A percentile compares a stretch with the other conserved stretches of the same genome.
Conservation (phyloP, 2,329 filamentous ascomycete species). For the Coniochaeta sp. region DNA sequence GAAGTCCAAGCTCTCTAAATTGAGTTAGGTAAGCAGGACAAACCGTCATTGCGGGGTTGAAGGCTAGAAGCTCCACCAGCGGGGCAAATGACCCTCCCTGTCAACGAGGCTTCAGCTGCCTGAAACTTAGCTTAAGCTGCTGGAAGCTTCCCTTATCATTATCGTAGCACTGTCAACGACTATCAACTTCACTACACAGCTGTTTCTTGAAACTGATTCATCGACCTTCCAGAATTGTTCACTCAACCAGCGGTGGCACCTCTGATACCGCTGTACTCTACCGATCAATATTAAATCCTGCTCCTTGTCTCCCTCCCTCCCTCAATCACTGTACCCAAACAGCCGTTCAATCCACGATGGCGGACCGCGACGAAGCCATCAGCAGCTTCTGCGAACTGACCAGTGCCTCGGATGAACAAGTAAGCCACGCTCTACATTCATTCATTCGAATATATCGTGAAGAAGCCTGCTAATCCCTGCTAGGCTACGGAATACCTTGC, state of each 20-base stretch:
- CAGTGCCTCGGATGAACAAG: slow-evolving; percentile 39
- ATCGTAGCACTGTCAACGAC: neutral
- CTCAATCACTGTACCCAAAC: no score
- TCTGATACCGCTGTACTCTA: neutral
- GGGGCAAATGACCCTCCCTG: neutral
- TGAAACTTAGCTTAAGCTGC: neutral
- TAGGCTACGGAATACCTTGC: slow-evolving; percentile 59
- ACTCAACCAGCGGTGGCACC: neutral
- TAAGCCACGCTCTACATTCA: slow-evolving; percentile 18
- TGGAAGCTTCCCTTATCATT: neutral
- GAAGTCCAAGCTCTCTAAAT: neutral
- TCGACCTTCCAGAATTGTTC: neutral
- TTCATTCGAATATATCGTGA: neutral
- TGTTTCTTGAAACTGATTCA: neutral
- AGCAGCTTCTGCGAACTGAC: slow-evolving; percentile 51
- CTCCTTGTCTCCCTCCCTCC: no score
- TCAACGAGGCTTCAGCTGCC: slow-evolving; percentile 4
- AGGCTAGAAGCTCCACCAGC: slow-evolving; percentile 3
- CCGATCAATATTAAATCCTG: neutral
- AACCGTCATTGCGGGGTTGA: slow-evolving; percentile 8
- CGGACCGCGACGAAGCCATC: slow-evolving; percentile 35
- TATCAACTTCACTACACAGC: neutral
- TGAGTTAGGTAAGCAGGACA: neutral
- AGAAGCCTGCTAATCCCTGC: neutral
- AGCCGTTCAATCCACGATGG: slow-evolving; percentile 19